These are phyloP conservation scores for Calvatia gigantea DNA, from an alignment of 768 basidiomycete genomes.

Conservation along the genomic window DNA sequence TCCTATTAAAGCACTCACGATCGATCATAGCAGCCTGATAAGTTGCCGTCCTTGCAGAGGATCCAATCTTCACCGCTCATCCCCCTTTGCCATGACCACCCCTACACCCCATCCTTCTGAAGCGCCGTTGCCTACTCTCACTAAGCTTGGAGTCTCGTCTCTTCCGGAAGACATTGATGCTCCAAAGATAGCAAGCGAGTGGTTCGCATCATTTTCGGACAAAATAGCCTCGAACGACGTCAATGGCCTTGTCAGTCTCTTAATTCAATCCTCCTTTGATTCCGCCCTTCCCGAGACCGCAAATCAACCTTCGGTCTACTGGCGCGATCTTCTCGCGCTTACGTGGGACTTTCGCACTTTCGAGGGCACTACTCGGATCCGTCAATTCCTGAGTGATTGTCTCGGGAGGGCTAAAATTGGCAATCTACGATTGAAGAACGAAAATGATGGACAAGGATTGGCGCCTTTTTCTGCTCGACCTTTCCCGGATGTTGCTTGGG, in stretches of 20 bases:
- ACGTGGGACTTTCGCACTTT: conserved; percentile 56
- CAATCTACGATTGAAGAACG: conserved; percentile 25
- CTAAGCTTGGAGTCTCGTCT: conserved; percentile 25
- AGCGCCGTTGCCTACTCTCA: conserved; percentile 24
- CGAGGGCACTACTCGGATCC: conserved; percentile 31
- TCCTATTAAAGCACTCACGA: neutral
- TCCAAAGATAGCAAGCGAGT: conserved; percentile 21
- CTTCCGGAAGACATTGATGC: conserved; percentile 30
- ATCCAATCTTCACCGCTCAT: no score
- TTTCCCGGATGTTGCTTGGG: conserved; percentile 40
- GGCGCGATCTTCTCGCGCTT: conserved; percentile 50
- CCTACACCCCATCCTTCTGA: conserved; percentile 18
- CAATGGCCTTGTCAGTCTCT: conserved; percentile 27
- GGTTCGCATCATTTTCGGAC: conserved; percentile 24
- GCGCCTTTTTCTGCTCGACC: conserved; percentile 28
- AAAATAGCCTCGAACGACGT: neutral
- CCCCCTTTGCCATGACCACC: neutral
- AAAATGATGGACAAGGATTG: conserved; percentile 12
- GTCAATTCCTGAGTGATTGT: conserved; percentile 35
- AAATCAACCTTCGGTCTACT: conserved; percentile 26
- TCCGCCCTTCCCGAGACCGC: conserved; percentile 19
- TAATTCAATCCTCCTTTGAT: conserved; percentile 27
- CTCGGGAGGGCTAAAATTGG: conserved; percentile 26
- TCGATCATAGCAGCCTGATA: neutral
- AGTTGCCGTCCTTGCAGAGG: neutral